These are phyloP conservation scores for Spinacia oleracea DNA, from an alignment of 179 eudicot genomes.

Conservation along the genomic window DNA sequence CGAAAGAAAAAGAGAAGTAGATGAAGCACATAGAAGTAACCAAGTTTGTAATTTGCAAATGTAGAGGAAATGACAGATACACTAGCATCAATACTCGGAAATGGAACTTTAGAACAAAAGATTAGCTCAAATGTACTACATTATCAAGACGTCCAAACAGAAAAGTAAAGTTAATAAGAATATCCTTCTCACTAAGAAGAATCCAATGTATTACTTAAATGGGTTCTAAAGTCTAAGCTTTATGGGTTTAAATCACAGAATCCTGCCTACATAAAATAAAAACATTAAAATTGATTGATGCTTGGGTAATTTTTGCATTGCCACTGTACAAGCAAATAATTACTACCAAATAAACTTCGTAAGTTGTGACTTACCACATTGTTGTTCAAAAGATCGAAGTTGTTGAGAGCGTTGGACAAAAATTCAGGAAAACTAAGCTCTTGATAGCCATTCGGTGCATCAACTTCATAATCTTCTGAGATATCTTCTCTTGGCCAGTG, in stretches of 20 bases:
- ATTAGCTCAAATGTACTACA: not conserved
- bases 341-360: not conserved
- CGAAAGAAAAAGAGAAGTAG: not conserved
- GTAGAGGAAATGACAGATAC: not conserved
- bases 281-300: not conserved
- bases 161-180: too few species aligned
- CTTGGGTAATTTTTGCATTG: not conserved
- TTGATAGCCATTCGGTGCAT: constrained; percentile 13
- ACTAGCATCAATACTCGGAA: not conserved
- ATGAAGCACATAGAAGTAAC: not conserved
- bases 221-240: not conserved
- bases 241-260: not conserved
- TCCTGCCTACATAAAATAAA: not conserved
- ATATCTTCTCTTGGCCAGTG: constrained; percentile 20
- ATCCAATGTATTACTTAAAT: not conserved
- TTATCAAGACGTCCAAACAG: not conserved
- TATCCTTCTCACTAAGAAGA: not conserved
- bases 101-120: not conserved
- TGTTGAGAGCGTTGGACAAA: constrained; percentile 30
- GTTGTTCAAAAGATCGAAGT: constrained; percentile 29
- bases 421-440: constrained; percentile 29
- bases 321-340: not conserved
- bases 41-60: too few species aligned
- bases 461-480: constrained; percentile 24
- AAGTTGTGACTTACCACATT: constrained; percentile 27